These are phyloP conservation scores for Chaetomiaceae sp. DNA, from an alignment of 2,329 filamentous ascomycete genomes.

Conservation along the genomic window DNA sequence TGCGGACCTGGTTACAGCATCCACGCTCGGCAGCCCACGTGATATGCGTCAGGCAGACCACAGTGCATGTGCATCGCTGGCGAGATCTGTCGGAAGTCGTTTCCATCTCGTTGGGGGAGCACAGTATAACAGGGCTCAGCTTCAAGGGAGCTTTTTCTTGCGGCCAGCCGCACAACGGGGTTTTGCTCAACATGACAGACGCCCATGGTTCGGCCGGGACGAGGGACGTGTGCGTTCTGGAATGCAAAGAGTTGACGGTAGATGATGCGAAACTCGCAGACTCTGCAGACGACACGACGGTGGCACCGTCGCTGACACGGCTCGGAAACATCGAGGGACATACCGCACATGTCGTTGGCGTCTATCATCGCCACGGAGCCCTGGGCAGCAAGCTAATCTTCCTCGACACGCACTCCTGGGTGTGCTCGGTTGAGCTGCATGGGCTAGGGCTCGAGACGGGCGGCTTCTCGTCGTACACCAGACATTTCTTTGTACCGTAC, in stretches of 20 bases:
- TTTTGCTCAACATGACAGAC: not conserved
- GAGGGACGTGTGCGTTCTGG: not conserved
- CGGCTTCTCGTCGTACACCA: slow-evolving; percentile 11
- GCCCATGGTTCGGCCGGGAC: not conserved
- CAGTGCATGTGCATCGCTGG: not conserved
- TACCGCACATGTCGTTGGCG: not conserved
- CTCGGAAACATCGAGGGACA: not conserved
- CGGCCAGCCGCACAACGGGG: not conserved
- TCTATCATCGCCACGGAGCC: not conserved
- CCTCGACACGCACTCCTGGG: slow-evolving; percentile 5
- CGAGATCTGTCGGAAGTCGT: not conserved
- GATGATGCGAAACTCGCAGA: not conserved
- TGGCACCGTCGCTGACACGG: not conserved
- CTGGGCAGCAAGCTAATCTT: not conserved
- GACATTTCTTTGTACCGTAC: slow-evolving; percentile 31
- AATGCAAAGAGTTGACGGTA: not conserved
- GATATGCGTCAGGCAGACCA: not conserved
- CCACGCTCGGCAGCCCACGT: slow-evolving; percentile 1
- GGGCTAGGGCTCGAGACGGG: not conserved
- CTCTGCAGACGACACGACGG: not conserved
- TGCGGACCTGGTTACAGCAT: slow-evolving; percentile 5
- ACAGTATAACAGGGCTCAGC: not conserved
- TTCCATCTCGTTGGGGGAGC: not conserved
- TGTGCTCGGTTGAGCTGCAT: slow-evolving; percentile 1
- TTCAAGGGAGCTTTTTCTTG: not conserved